Base-by-base conservation (phyloP, 2,329 filamentous ascomycete species). In the Aspergillus viridinutans region DNA sequence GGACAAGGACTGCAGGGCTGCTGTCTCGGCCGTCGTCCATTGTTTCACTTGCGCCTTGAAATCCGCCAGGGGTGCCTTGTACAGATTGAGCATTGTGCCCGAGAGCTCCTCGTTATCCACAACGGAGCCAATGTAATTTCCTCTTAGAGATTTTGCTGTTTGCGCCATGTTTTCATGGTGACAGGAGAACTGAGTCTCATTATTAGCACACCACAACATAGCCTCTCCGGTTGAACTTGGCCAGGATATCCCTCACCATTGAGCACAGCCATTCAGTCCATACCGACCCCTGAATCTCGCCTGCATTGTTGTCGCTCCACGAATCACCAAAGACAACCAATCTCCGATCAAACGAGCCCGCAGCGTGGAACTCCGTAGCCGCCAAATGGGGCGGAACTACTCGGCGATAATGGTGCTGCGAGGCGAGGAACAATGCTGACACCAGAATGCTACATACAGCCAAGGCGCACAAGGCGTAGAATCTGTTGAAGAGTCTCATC, bases 301-400 rank as follows among this genome's bases (percentile, higher is more conserved):
- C 64, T 3, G 66, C 66, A 58, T 69, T 65, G 57, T 67, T 69
- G 49, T 73, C 72, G 48, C 72, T 74, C 74, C 70, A 75, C 8
- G 74, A 71, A 61, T 76, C 72, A 5, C 73, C 72, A 61, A 75
- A 76, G 6, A 74, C 68, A 3, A 75, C 71, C 54, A 75, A 59
- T 53, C 70, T 63, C 43, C 64, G 66, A 38, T 69, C 61, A 56
- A 66, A 70, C 25, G 60, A 53, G 3, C 51, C 54, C 8, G 63
- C 54, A 8, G 64, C 55, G 48, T 64, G 59, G 42, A 69, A 69
- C 9, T 58, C 56, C 10, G 58, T 32, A 45, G 53, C 51, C 3
- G 62, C 61, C 25, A 57, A 50, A 55, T 59, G 53, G 32, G 51
- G 43, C n/a, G 61, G 58, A 20, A 64, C 52, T 17, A 66, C 61